phyloP scores from a whole-genome alignment of 2,329 filamentous ascomycete genomes.

The Fulvia fulva region DNA sequence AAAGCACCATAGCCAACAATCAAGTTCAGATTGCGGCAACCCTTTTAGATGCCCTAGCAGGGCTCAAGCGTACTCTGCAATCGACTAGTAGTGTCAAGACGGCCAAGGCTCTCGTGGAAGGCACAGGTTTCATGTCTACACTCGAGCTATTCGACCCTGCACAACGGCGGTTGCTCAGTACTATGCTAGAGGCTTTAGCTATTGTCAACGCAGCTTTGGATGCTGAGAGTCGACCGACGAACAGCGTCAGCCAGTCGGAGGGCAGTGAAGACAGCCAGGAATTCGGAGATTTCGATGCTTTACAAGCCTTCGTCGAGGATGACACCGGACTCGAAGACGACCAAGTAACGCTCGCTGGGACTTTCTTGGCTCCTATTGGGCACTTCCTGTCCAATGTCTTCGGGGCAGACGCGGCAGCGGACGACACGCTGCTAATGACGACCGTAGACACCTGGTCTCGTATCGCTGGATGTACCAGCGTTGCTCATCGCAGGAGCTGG shows the following conservation, averaged over 20 bases:
- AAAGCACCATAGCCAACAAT: slow-evolving; percentile 52
- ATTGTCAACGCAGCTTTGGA: slow-evolving; percentile 43
- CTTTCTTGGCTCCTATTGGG: slow-evolving; percentile 48
- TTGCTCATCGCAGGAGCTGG: slow-evolving; percentile 47
- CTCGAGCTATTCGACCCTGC: slow-evolving; percentile 51
- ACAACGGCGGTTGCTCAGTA: slow-evolving; percentile 37
- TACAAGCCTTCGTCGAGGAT: slow-evolving; percentile 41
- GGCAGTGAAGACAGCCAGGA: slow-evolving; percentile 60
- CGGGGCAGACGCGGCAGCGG: slow-evolving; percentile 53
- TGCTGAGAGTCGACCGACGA: slow-evolving; percentile 14
- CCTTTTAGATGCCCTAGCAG: slow-evolving; percentile 50
- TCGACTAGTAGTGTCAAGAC: slow-evolving; percentile 27
- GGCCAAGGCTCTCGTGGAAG: slow-evolving; percentile 35
- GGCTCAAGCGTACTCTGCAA: slow-evolving; percentile 48
- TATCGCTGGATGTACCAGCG: slow-evolving; percentile 44
- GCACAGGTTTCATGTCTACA: slow-evolving; percentile 40
- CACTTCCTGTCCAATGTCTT: slow-evolving; percentile 59
- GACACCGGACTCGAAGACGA: neutral
- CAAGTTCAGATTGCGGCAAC: slow-evolving; percentile 55
- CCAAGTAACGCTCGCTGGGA: slow-evolving; percentile 33
- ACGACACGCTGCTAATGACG: slow-evolving; percentile 51
- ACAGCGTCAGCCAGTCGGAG: slow-evolving; percentile 29
- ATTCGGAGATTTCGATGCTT: slow-evolving; percentile 56
- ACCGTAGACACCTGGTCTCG: slow-evolving; percentile 54
- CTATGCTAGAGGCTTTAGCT: slow-evolving; percentile 49